A percentile compares a stretch with the other conserved stretches of the same genome.
phyloP scores from a whole-genome alignment of 495 filamentous ascomycete genomes.

The Penicillium silybi region DNA sequence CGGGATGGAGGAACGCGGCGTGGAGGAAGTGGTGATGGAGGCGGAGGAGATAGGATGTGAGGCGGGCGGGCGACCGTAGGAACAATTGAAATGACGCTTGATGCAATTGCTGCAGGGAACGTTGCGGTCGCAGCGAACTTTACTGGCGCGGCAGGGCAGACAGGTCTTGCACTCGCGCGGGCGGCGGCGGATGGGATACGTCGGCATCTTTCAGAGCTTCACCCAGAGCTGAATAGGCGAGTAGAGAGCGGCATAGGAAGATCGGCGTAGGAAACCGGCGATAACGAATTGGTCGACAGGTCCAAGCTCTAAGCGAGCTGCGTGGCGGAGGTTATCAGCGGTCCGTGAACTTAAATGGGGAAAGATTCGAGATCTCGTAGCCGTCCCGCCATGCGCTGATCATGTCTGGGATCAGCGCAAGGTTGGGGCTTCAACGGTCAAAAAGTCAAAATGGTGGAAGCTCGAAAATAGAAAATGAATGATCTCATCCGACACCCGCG shows the following conservation, averaged over 20 bases:
- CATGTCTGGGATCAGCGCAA: background rate
- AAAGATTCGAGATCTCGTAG: background rate
- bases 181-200: constrained; percentile 42
- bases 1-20: constrained; percentile 16
- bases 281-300: background rate
- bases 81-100: constrained; percentile 66
- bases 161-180: constrained; percentile 49
- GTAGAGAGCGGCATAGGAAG: background rate
- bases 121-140: constrained; percentile 68
- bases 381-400: background rate
- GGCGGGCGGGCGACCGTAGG: constrained; percentile 62
- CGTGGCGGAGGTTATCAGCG: background rate
- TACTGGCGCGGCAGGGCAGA: constrained; percentile 45
- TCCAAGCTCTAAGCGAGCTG: background rate
- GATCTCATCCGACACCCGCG: constrained; percentile 15
- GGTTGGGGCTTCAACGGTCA: background rate
- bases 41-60: constrained; percentile 9
- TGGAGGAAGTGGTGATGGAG: constrained; percentile 14
- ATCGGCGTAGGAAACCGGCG: background rate
- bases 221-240: constrained; percentile 8
- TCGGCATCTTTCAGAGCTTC: constrained; percentile 26
- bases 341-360: background rate
- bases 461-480: constrained; percentile 6
- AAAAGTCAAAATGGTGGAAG: too few relatives aligned
- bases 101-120: constrained; percentile 70